Evolutionary conservation across 805 yeast species (phyloP).

Genomic region (Kodamaea sagamina): DNA sequence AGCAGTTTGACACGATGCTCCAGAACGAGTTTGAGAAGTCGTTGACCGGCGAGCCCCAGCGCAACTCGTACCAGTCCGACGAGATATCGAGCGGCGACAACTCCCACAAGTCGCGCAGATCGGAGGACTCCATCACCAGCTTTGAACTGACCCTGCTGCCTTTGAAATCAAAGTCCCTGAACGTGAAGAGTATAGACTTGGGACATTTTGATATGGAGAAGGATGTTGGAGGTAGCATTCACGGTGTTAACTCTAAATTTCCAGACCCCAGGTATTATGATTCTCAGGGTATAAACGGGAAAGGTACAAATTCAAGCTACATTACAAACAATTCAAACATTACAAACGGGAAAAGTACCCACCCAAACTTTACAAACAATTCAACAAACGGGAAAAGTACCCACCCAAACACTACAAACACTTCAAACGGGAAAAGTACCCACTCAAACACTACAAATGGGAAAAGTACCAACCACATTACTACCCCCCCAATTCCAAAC

Average conservation of each 20-base stretch:
- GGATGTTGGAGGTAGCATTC: background rate
- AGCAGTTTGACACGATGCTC: conserved; percentile 65
- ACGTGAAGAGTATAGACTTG: conserved; percentile 7
- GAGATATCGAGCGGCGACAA: conserved; percentile 6
- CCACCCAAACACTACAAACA: no score
- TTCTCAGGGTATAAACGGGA: no score
- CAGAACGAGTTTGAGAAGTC: conserved; percentile 64
- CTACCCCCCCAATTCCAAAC: background rate
- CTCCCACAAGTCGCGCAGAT: conserved; percentile 17
- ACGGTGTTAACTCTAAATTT: background rate
- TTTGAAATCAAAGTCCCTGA: conserved; percentile 23
- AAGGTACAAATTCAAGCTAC: no score
- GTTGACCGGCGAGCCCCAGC: conserved; percentile 10
- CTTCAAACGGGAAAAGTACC: no score
- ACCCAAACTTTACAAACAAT: no score
- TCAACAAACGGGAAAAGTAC: no score
- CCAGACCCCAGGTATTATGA: no score
- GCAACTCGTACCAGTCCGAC: conserved; percentile 8
- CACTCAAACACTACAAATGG: no score
- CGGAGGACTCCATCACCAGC: conserved; percentile 31
- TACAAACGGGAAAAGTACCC: no score
- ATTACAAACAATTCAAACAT: no score
- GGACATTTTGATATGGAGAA: conserved; percentile 1
- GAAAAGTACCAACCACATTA: no score
- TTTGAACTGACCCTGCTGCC: conserved; percentile 28